Evolutionary conservation across 306 rosid species (phyloP).

Genomic region (Corylus heterophylla): DNA sequence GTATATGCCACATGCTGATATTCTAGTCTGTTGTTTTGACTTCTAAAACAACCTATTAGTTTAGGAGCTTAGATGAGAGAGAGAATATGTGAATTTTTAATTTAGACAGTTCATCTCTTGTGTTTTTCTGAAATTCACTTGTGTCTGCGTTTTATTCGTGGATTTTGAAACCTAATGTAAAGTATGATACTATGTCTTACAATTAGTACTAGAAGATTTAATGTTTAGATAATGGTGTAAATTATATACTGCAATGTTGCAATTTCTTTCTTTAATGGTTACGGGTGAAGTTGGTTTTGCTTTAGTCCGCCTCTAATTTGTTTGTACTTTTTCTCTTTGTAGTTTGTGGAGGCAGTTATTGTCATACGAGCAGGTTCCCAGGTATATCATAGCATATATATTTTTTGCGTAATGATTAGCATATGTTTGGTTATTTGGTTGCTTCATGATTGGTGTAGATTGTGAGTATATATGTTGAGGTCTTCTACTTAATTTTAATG

Average conservation of each 20-base stretch:
- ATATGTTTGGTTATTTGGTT: background rate
- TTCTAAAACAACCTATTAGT: background rate
- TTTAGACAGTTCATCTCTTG: background rate
- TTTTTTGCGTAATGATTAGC: background rate
- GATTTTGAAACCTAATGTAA: background rate
- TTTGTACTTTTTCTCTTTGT: slow-evolving; percentile 13
- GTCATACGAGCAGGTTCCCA: slow-evolving; percentile 48
- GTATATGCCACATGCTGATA: background rate
- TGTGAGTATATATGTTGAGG: background rate
- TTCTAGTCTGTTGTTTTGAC: background rate
- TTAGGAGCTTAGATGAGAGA: background rate
- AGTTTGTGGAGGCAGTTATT: slow-evolving; percentile 78
- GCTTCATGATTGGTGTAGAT: background rate
- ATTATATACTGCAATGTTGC: background rate
- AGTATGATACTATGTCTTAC: background rate
- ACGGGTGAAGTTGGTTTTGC: background rate
- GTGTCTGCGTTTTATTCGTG: background rate
- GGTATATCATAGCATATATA: slow-evolving; percentile 43
- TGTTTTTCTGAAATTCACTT: background rate
- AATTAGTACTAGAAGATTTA: background rate
- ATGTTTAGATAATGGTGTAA: background rate
- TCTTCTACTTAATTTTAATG: background rate
- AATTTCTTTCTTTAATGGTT: background rate
- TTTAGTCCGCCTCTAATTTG: background rate
- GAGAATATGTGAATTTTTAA: background rate